Percentiles rank a stretch among this genome's conserved stretches.
These are phyloP conservation scores for Candida endomychidarum DNA, from an alignment of 805 yeast genomes.

Conservation along the genomic window DNA sequence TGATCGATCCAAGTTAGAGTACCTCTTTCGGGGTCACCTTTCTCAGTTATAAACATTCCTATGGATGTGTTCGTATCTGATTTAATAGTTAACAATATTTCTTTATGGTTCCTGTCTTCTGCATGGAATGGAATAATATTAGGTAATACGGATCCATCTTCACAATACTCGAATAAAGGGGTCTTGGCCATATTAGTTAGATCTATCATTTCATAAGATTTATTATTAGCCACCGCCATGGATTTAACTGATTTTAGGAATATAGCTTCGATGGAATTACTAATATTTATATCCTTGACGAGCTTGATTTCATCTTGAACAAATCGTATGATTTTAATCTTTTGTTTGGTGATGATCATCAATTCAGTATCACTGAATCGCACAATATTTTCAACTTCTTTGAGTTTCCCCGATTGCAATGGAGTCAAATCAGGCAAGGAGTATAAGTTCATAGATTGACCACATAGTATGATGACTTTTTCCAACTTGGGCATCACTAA, in stretches of 20 bases:
- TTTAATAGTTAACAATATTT: conserved; percentile 33
- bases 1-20: conserved; percentile 37
- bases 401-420: conserved; percentile 34
- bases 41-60: conserved; percentile 40
- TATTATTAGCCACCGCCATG: conserved; percentile 32
- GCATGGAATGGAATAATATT: conserved; percentile 23
- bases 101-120: conserved; percentile 20
- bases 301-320: conserved; percentile 27
- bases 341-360: conserved; percentile 28
- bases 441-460: conserved; percentile 25
- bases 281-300: conserved; percentile 33
- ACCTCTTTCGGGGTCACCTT: conserved; percentile 43
- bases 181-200: conserved; percentile 31
- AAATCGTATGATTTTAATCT: conserved; percentile 33
- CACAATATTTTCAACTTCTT: conserved; percentile 36
- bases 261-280: conserved; percentile 26
- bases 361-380: conserved; percentile 14
- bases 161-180: conserved; percentile 23
- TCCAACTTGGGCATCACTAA: conserved; percentile 25
- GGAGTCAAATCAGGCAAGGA: conserved; percentile 41
- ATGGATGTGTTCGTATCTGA: conserved; percentile 34
- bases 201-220: conserved; percentile 38
- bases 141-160: conserved; percentile 19
- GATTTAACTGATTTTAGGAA: conserved; percentile 29
- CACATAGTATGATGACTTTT: conserved; percentile 24